Evolutionary conservation across 805 yeast species (phyloP), one percentile per base, ranked within the genome.

Genomic region (Yarrowia alimentaria): DNA sequence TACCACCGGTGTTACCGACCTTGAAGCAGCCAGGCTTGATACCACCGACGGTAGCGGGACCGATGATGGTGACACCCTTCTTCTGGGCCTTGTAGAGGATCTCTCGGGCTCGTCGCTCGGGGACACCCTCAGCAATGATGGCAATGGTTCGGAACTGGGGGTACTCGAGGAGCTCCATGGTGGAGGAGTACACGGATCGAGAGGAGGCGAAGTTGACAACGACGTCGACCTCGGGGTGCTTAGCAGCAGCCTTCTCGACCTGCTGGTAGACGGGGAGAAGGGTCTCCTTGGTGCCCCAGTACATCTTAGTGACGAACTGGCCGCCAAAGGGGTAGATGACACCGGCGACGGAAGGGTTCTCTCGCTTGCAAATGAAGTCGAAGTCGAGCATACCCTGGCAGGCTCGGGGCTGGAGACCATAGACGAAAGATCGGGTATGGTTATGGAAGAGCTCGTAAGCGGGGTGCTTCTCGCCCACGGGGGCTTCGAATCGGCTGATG

Each of bases 371-470:
- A 57, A 71, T 67, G 65, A 63, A 72, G 55, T 71, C 75, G 56
- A 71, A 71, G 58, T 71, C 75, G 22, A 71, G 73, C 75, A 71
- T 71, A 51, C 76, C 75, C 62, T 71, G 75, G 65, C 72, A 68
- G 37, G 75, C 75, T 17, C 73, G 67, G 20, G 75, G 73, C 63
- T 71, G 75, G 63, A 72, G 61, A 50, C 75, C 75, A 56, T 60
- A 60, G 55, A 71, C 69, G 55, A 71, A 72, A 33, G 76, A 74
- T 18, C 74, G 64, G 54, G 75, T 72, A 59, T 68, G 65, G 60
- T 63, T 59, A 60, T 59, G 66, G 66, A 71, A 71, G 47, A 71
- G 64, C 62, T 72, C 70, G 55, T 65, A 69, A 29, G 64, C 51
- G 13, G 66, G 63, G 35, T 60, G 53, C 28, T 58, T 43, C 18